These are phyloP conservation scores for Phyllosticta paracitricarpa DNA, from an alignment of 2,329 filamentous ascomycete genomes.

Conservation along the genomic window DNA sequence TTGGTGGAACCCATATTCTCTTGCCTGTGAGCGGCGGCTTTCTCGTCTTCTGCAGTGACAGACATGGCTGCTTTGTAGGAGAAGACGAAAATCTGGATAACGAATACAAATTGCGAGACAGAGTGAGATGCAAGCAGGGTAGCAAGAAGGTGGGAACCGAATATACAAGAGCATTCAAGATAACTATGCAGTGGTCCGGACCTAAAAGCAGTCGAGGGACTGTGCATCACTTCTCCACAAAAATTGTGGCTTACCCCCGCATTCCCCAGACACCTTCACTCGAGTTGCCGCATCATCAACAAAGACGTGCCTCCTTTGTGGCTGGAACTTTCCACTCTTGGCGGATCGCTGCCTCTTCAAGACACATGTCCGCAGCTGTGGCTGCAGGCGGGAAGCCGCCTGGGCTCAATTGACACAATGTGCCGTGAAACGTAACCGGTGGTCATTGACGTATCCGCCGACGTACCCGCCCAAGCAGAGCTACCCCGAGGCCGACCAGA, in stretches of 20 bases:
- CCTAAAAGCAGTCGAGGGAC: neutral
- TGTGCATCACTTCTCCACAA: neutral
- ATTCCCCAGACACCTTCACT: neutral
- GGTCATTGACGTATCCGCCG: neutral
- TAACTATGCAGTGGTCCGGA: neutral
- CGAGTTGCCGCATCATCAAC: neutral
- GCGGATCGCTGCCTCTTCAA: slow-evolving; percentile 3
- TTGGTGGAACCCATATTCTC: neutral
- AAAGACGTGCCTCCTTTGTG: slow-evolving; percentile 1
- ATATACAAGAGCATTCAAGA: neutral
- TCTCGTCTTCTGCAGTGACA: slow-evolving; percentile 1
- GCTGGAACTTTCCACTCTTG: slow-evolving; percentile 3
- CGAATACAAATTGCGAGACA: neutral
- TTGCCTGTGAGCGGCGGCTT: neutral
- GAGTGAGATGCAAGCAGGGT: neutral
- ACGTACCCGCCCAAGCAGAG: neutral
- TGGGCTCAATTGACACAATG: neutral
- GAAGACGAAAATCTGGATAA: neutral
- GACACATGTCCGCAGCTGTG: neutral
- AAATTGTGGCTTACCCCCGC: neutral
- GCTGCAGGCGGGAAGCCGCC: slow-evolving; percentile 1
- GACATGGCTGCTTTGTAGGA: slow-evolving; percentile 2
- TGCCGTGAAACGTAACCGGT: neutral
- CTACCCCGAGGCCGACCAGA: neutral
- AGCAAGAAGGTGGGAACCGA: neutral